Percentiles rank a stretch among this genome's conserved stretches.
These are phyloP conservation scores for Boletellus sp. DNA, from an alignment of 768 basidiomycete species.

Conservation along the genomic window DNA sequence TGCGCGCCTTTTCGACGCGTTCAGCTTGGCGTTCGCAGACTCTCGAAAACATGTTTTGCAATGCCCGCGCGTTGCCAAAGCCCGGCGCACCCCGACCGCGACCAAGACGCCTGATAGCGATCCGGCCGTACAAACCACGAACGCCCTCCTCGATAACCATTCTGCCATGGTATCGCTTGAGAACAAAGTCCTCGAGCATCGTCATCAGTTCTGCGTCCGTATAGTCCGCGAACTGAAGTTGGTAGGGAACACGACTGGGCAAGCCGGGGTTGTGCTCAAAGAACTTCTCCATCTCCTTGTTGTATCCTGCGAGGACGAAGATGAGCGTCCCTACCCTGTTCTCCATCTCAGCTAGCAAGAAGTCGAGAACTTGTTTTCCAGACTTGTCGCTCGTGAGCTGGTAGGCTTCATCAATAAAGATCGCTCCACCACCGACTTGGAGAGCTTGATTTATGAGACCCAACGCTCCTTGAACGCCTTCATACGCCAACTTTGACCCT, in stretches of 20 bases:
- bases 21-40: conserved; percentile 53
- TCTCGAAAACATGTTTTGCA: conserved; percentile 46
- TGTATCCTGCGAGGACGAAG: conserved; percentile 71
- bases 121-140: conserved; percentile 50
- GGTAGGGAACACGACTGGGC: conserved; percentile 62
- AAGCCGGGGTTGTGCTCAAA: conserved; percentile 75
- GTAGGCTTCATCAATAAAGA: conserved; percentile 74
- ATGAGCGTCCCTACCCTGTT: conserved; percentile 60
- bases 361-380: conserved; percentile 62
- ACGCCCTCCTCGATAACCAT: conserved; percentile 57
- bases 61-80: conserved; percentile 65
- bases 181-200: conserved; percentile 51
- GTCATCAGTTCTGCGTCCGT: conserved; percentile 49
- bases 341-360: conserved; percentile 72
- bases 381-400: conserved; percentile 49
- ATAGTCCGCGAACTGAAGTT: conserved; percentile 59
- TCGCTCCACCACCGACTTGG: conserved; percentile 54
- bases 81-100: conserved; percentile 34
- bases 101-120: neutral
- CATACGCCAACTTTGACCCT: conserved; percentile 53
- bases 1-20: conserved; percentile 42
- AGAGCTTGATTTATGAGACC: conserved; percentile 41
- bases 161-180: conserved; percentile 42
- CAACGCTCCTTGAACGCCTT: conserved; percentile 41
- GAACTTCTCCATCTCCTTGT: conserved; percentile 71